Conservation (phyloP, 306 rosid species). For the Dryas alaskensis region DNA sequence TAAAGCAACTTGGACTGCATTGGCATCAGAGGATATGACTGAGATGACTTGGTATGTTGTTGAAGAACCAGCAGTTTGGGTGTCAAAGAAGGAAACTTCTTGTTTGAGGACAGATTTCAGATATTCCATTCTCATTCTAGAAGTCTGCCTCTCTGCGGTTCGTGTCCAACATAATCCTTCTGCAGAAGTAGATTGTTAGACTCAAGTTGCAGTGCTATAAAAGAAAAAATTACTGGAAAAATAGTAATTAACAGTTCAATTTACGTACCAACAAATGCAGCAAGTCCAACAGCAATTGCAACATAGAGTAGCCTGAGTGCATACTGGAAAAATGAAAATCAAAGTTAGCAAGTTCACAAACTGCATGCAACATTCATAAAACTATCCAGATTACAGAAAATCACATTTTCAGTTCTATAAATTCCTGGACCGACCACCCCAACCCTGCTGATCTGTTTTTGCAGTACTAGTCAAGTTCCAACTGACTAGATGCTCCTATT, state of each 20-base stretch:
- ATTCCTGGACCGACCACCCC: background rate
- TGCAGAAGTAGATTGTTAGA: constrained; percentile 29
- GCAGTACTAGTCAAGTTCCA: background rate
- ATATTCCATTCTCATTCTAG: constrained; percentile 74
- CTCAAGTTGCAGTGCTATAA: background rate
- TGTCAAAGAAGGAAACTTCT: constrained; percentile 86
- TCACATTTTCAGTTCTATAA: background rate
- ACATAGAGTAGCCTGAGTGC: constrained; percentile 59
- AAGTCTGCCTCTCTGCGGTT: constrained; percentile 86
- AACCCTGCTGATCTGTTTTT: background rate
- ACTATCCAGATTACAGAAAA: constrained; percentile 1
- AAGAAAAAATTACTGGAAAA: background rate
- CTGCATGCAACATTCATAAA: constrained; percentile 6
- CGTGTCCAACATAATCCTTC: constrained; percentile 88
- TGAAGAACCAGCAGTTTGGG: constrained; percentile 62
- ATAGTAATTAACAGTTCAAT: background rate
- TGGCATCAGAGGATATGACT: constrained; percentile 74
- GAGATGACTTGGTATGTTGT: constrained; percentile 77
- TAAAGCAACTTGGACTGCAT: constrained; percentile 73
- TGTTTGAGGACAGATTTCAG: constrained; percentile 83
- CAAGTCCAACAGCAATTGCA: constrained; percentile 77
- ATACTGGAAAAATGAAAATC: constrained; percentile 46
- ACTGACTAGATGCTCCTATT: background rate
- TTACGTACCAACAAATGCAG: constrained; percentile 74
- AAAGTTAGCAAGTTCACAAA: constrained; percentile 22